These are phyloP conservation scores for Pisolithus tinctorius DNA, from an alignment of 768 basidiomycete species.

Conservation along the genomic window DNA sequence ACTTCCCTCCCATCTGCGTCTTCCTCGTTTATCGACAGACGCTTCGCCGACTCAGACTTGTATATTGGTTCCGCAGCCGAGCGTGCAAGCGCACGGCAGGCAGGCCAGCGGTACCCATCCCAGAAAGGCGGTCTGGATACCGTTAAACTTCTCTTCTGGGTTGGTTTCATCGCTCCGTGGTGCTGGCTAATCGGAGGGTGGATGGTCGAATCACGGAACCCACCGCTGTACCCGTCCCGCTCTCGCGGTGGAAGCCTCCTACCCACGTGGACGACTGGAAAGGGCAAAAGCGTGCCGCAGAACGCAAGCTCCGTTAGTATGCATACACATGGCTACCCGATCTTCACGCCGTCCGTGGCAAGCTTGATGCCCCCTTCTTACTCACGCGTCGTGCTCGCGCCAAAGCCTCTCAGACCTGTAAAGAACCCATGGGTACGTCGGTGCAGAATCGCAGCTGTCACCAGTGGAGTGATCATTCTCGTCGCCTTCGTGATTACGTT, in stretches of 20 bases:
- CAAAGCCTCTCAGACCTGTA: slow-evolving; percentile 14
- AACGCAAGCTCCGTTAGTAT: slow-evolving; percentile 39
- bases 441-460: slow-evolving; percentile 56
- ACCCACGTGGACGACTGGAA: slow-evolving; percentile 28
- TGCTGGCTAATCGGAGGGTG: slow-evolving; percentile 77
- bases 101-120: slow-evolving; percentile 9
- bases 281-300: slow-evolving; percentile 32
- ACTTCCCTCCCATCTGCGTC: slow-evolving; percentile 29
- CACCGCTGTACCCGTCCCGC: slow-evolving; percentile 21
- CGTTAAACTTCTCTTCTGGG: slow-evolving; percentile 62
- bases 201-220: slow-evolving; percentile 39
- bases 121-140: slow-evolving; percentile 19
- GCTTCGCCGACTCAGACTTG: slow-evolving; percentile 41
- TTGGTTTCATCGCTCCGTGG: slow-evolving; percentile 66
- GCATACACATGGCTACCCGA: slow-evolving; percentile 46
- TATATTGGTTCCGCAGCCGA: slow-evolving; percentile 28
- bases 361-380: slow-evolving; percentile 25
- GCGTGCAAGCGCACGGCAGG: slow-evolving; percentile 24
- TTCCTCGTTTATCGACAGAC: slow-evolving; percentile 46
- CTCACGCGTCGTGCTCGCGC: slow-evolving; percentile 12
- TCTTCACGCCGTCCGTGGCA: slow-evolving; percentile 44
- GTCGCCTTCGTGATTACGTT: slow-evolving; percentile 47
- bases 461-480: slow-evolving; percentile 44
- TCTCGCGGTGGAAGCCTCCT: slow-evolving; percentile 33
- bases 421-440: slow-evolving; percentile 34